A percentile compares a stretch with the other conserved stretches of the same genome.
Evolutionary conservation across 75 land plant genomes (phyloP).

Genomic region (Cunninghamia lanceolata): DNA sequence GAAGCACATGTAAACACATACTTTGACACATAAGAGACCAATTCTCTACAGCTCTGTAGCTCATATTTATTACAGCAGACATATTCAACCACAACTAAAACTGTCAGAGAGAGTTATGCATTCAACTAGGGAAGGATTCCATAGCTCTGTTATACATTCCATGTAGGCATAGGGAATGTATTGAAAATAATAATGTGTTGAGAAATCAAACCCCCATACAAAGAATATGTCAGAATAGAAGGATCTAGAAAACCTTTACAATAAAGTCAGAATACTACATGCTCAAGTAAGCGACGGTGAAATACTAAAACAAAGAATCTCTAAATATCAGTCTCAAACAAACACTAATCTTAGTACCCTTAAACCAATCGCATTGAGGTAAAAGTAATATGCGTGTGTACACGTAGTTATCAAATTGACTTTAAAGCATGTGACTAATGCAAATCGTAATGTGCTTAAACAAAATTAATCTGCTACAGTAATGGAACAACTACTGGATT

Average conservation of each 20-base stretch:
- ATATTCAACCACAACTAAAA: too few relatives aligned
- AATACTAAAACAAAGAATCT: neutral
- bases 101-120: neutral
- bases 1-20: too few relatives aligned
- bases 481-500: neutral
- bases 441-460: neutral
- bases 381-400: neutral
- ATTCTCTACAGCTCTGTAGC: too few relatives aligned
- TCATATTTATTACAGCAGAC: too few relatives aligned
- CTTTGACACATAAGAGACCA: too few relatives aligned
- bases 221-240: neutral
- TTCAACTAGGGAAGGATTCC: neutral
- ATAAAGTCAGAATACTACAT: neutral
- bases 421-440: neutral
- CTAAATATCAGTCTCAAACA: neutral
- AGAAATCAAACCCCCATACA: neutral
- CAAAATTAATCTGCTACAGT: neutral
- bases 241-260: neutral
- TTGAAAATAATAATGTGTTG: neutral
- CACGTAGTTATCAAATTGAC: neutral
- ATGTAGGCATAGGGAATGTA: neutral
- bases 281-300: neutral
- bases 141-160: neutral
- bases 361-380: neutral
- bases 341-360: neutral